These are phyloP conservation scores for bread wheat (Triticum aestivum) DNA, from an alignment of 176 grass and related monocot species.

Conservation along the genomic window DNA sequence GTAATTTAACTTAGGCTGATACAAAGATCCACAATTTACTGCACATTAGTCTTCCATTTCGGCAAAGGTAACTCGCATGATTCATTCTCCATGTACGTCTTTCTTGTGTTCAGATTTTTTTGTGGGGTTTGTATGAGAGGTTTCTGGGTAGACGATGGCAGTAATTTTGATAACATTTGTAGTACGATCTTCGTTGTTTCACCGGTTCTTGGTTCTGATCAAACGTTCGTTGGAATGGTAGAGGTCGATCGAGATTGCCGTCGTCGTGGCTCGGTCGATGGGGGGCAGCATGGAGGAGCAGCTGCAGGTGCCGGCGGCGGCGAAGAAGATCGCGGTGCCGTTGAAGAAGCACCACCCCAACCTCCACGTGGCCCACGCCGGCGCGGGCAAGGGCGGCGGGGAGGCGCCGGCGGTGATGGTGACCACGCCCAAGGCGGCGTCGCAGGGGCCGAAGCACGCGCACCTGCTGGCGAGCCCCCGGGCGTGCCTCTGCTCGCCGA, in stretches of 20 bases:
- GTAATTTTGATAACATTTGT: not conserved
- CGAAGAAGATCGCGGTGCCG: slow-evolving; percentile 32
- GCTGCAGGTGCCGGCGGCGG: not conserved
- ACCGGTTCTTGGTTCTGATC: slow-evolving; percentile 2
- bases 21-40: slow-evolving; percentile 16
- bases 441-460: not conserved
- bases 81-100: not conserved
- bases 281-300: slow-evolving; percentile 36
- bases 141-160: not conserved
- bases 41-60: slow-evolving; percentile 20
- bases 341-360: slow-evolving; percentile 26
- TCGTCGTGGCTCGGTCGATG: not conserved
- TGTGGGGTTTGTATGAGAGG: not conserved
- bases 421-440: slow-evolving; percentile 32
- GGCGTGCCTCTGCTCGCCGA: slow-evolving; percentile 75
- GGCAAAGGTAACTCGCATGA: slow-evolving; percentile 1
- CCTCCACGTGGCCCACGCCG: slow-evolving; percentile 21
- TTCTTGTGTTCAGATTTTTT: not conserved
- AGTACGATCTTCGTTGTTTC: not conserved
- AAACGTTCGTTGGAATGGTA: not conserved
- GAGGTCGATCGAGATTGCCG: not conserved
- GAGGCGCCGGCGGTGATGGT: slow-evolving; percentile 27
- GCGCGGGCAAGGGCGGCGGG: not conserved
- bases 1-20: slow-evolving; percentile 34
- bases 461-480: slow-evolving; percentile 31